Percentiles rank a stretch among this genome's conserved stretches.
These are phyloP conservation scores for Mesembryanthemum crystallinum DNA, from an alignment of 148 eudicot species.

Conservation along the genomic window DNA sequence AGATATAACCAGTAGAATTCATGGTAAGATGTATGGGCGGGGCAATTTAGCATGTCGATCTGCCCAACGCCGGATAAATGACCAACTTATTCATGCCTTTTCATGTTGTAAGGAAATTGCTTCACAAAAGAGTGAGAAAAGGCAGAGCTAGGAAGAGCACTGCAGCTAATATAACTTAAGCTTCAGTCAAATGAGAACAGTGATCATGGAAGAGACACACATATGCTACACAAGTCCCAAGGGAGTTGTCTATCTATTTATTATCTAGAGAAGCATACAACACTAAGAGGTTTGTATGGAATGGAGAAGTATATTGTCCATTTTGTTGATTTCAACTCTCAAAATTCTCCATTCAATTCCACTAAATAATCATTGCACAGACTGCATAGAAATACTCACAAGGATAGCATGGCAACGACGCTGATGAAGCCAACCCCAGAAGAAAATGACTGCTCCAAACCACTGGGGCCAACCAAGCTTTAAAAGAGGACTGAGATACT, in stretches of 20 bases:
- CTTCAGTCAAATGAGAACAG: neutral
- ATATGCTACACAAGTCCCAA: neutral
- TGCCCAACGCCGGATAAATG: neutral
- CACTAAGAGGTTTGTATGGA: neutral
- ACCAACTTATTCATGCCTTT: neutral
- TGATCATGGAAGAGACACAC: neutral
- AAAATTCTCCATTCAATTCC: neutral
- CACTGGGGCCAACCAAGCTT: constrained; percentile 70
- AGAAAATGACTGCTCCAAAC: constrained; percentile 70
- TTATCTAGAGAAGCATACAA: neutral
- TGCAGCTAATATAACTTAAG: neutral
- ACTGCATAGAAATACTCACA: constrained; percentile 40
- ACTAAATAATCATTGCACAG: neutral
- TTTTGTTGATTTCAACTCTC: too few species aligned
- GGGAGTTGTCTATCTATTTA: neutral
- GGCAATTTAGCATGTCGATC: neutral
- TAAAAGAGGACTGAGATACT: constrained; percentile 48
- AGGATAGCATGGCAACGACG: constrained; percentile 78
- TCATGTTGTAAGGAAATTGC: neutral
- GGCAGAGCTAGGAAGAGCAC: neutral
- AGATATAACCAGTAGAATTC: neutral
- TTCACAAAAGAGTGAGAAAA: neutral
- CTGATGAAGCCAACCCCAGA: constrained; percentile 93
- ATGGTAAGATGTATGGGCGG: neutral
- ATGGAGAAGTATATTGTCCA: neutral